Evolutionary conservation across 768 basidiomycete species (phyloP).

Genomic region (Macrolepiota albuminosa): DNA sequence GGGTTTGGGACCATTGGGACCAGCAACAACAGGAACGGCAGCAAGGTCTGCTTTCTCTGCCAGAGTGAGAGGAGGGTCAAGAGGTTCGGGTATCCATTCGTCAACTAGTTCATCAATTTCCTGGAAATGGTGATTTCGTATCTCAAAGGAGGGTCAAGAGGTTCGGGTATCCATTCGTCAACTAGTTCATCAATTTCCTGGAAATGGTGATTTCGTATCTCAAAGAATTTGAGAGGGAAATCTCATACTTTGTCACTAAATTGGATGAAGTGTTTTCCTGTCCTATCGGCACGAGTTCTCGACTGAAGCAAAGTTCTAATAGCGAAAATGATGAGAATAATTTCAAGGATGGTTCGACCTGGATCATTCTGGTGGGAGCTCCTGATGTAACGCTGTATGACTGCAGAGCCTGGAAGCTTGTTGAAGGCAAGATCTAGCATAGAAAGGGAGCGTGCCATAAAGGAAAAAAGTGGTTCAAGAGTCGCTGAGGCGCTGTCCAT

Average conservation of each 20-base stretch:
- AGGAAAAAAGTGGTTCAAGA: constrained; percentile 51
- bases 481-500: constrained; percentile 32
- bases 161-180: constrained; percentile 90
- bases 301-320: constrained; percentile 88
- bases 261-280: constrained; percentile 84
- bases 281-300: constrained; percentile 80
- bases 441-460: constrained; percentile 58
- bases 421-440: constrained; percentile 64
- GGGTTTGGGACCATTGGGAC: constrained; percentile 79
- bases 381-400: constrained; percentile 86
- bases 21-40: constrained; percentile 71
- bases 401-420: constrained; percentile 75
- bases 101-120: constrained; percentile 96
- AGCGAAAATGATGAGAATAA: constrained; percentile 84
- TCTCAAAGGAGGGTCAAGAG: constrained; percentile 53
- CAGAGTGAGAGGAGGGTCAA: constrained; percentile 57
- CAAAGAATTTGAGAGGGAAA: neutral
- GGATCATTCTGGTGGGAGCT: constrained; percentile 97
- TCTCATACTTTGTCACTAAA: constrained; percentile 81
- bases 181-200: constrained; percentile 97
- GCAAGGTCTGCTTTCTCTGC: constrained; percentile 66
- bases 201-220: neutral
- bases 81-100: constrained; percentile 89
- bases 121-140: constrained; percentile 32
- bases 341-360: constrained; percentile 82